These are phyloP conservation scores for Phaffomyces opuntiae DNA, from an alignment of 805 yeast genomes.

Conservation along the genomic window DNA sequence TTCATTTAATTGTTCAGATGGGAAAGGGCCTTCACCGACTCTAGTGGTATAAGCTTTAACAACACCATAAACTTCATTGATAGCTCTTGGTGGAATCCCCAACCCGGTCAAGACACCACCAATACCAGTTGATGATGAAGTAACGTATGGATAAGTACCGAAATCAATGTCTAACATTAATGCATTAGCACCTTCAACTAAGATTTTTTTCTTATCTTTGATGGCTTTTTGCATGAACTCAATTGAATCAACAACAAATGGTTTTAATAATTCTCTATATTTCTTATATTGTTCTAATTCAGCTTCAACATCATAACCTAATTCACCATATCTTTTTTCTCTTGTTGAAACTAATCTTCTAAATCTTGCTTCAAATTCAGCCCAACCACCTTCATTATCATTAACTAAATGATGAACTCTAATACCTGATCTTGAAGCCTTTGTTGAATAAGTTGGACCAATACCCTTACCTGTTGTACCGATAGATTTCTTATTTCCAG, in stretches of 20 bases:
- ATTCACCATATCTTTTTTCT: slow-evolving; percentile 86
- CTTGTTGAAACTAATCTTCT: slow-evolving; percentile 74
- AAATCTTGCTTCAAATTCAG: slow-evolving; percentile 74
- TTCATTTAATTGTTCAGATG: slow-evolving; percentile 88
- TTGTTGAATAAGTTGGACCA: slow-evolving; percentile 96
- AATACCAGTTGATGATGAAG: slow-evolving; percentile 91
- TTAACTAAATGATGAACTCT: slow-evolving; percentile 94
- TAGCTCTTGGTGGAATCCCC: slow-evolving; percentile 87
- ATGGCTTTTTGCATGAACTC: slow-evolving; percentile 77
- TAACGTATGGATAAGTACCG: slow-evolving; percentile 97
- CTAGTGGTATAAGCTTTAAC: slow-evolving; percentile 98
- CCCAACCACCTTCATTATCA: slow-evolving; percentile 89
- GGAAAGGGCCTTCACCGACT: slow-evolving; percentile 99
- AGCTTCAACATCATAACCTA: slow-evolving; percentile 76
- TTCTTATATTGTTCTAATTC: slow-evolving; percentile 74
- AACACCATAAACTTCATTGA: slow-evolving; percentile 84
- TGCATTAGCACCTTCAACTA: slow-evolving; percentile 98
- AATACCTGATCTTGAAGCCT: slow-evolving; percentile 93
- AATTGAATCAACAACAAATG: slow-evolving; percentile 91
- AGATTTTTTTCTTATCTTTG: slow-evolving; percentile 69
- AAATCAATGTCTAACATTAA: slow-evolving; percentile 95
- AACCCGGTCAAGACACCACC: slow-evolving; percentile 98
- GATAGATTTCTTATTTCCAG: slow-evolving; percentile 64
- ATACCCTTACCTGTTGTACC: slow-evolving; percentile 99
- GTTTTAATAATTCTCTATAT: slow-evolving; percentile 67